Evolutionary conservation across 2,329 filamentous ascomycete species (phyloP).

Genomic region (Alternaria gaisen): DNA sequence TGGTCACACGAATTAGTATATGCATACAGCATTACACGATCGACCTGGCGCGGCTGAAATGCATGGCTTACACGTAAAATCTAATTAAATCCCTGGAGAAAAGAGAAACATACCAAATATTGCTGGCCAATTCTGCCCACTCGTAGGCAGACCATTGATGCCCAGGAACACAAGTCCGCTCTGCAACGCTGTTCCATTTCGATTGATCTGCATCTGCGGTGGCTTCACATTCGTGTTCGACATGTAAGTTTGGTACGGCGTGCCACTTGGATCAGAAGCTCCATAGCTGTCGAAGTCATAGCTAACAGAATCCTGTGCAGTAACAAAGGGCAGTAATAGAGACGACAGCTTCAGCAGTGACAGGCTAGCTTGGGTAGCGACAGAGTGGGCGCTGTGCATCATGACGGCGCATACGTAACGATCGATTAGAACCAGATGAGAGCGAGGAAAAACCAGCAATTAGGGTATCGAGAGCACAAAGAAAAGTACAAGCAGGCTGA

Average conservation of each 20-base stretch:
- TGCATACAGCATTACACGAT: not conserved
- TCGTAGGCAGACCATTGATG: constrained; percentile 27
- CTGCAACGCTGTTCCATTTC: constrained; percentile 19
- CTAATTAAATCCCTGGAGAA: not conserved
- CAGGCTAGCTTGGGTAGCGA: not conserved
- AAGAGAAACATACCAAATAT: constrained; percentile 22
- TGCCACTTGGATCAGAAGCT: constrained; percentile 14
- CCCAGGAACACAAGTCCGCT: constrained; percentile 26
- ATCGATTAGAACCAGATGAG: not conserved
- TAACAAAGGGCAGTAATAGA: constrained; percentile 5
- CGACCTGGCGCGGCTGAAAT: not conserved
- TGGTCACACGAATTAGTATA: not conserved
- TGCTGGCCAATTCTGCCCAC: constrained; percentile 28
- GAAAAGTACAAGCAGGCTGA: not conserved
- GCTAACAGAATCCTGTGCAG: constrained; percentile 26
- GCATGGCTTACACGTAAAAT: not conserved
- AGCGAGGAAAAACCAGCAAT: not conserved
- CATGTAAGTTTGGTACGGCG: constrained; percentile 28
- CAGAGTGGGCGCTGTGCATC: not conserved
- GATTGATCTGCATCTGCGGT: constrained; percentile 27
- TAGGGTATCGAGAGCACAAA: not conserved
- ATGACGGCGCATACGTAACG: not conserved
- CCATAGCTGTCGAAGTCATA: constrained; percentile 25
- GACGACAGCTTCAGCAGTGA: constrained; percentile 4
- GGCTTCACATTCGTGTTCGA: constrained; percentile 27